These are phyloP conservation scores for Monilinia polystroma DNA, from an alignment of 2,329 filamentous ascomycete genomes.

Conservation along the genomic window DNA sequence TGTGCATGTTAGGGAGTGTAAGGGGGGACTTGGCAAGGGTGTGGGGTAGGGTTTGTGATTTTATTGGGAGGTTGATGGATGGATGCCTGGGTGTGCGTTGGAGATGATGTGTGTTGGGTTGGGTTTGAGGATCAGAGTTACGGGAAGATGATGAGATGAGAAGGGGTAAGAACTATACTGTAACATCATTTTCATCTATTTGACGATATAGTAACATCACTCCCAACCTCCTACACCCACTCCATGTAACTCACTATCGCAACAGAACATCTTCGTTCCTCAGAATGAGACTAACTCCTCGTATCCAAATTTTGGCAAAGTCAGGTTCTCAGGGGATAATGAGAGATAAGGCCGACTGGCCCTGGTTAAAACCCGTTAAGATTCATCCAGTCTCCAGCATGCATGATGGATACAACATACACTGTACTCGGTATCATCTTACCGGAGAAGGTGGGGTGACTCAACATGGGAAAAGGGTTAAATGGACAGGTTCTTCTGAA, in stretches of 20 bases:
- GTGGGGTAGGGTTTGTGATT: not conserved
- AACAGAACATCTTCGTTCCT: not conserved
- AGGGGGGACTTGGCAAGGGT: not conserved
- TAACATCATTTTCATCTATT: not conserved
- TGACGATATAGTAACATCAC: not conserved
- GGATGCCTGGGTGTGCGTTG: not conserved
- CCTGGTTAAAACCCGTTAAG: not conserved
- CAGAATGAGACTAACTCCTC: not conserved
- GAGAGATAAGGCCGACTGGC: conserved; percentile 10
- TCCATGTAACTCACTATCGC: not conserved
- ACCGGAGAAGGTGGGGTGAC: not conserved
- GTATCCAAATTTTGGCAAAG: conserved; percentile 16
- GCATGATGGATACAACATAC: not conserved
- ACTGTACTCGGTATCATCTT: conserved; percentile 16
- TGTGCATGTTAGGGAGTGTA: not conserved
- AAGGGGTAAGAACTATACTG: not conserved
- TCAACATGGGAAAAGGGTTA: not conserved
- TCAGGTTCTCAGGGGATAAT: conserved; percentile 8
- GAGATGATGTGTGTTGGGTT: not conserved
- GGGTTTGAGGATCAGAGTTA: not conserved
- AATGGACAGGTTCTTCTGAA: not conserved
- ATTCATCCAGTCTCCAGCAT: not conserved
- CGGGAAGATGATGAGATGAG: not conserved
- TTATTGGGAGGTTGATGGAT: not conserved
- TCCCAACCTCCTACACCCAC: not conserved